Conservation (phyloP, 2,329 filamentous ascomycete species). For the Claviceps monticola region DNA sequence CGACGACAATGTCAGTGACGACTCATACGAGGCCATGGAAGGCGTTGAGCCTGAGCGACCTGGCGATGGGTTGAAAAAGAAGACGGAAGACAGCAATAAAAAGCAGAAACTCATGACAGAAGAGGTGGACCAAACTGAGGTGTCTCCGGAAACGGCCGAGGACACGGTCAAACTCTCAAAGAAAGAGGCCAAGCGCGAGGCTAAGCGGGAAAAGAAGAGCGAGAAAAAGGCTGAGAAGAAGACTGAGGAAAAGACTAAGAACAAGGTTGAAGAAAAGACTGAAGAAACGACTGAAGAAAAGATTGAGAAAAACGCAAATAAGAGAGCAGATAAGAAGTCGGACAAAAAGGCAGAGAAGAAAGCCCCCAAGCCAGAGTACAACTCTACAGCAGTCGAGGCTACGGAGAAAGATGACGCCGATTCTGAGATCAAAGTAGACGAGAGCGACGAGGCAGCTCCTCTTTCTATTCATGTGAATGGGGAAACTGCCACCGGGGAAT, state of each 20-base stretch:
- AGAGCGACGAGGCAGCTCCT: slow-evolving; percentile 8
- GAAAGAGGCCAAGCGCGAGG: slow-evolving; percentile 35
- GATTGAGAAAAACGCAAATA: slow-evolving; percentile 3
- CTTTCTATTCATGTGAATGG: slow-evolving; percentile 20
- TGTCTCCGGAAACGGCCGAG: slow-evolving; percentile 25
- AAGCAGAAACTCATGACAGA: slow-evolving; percentile 32
- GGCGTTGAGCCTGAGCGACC: slow-evolving; percentile 48
- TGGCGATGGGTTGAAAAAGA: slow-evolving; percentile 46
- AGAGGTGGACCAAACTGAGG: slow-evolving; percentile 12
- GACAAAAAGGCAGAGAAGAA: no score
- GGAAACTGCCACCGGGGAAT: slow-evolving; percentile 30
- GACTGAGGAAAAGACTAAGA: slow-evolving; percentile 15
- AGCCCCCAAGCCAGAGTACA: no score
- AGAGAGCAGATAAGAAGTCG: no score
- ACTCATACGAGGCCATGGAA: slow-evolving; percentile 29
- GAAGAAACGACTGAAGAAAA: slow-evolving; percentile 19
- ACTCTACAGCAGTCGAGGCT: no score
- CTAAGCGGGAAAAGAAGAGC: slow-evolving; percentile 26
- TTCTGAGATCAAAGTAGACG: slow-evolving; percentile 3
- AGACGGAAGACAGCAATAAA: slow-evolving; percentile 35
- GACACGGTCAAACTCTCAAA: slow-evolving; percentile 35
- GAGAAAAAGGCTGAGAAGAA: slow-evolving; percentile 25
- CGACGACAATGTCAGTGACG: slow-evolving; percentile 29
- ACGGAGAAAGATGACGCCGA: slow-evolving; percentile 6
- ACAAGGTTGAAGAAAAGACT: slow-evolving; percentile 3